Base-by-base conservation (phyloP, 768 basidiomycete species). In the Rhodosporidiobolus odoratus region DNA sequence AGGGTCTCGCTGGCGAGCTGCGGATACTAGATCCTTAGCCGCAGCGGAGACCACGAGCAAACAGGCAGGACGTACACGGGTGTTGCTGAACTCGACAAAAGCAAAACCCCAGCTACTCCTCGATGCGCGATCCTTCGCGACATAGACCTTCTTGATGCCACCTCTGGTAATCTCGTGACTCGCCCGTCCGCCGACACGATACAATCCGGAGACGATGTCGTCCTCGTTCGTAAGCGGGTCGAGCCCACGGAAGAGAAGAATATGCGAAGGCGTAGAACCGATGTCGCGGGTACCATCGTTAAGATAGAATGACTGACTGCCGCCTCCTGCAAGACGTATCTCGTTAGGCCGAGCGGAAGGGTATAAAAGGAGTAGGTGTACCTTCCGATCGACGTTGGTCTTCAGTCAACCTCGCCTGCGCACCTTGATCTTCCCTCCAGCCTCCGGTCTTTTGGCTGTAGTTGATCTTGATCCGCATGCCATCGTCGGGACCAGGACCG, bases 231-330 rank as follows among this genome's bases (percentile, higher is more conserved):
- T 92, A 32, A 91, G 83, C 21, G 88, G 86, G 78, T 97, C 95
- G 40, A 99, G 83, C 23, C 92, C 91, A 52, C 95, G 88, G 78
- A 99, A 88, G 21, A 99, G 84, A 21, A 99, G 82, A 23, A 97
- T 87, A 30, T 91, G 84, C 35, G 85, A 72, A 16, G 89, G 89
- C 2, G 89, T 81, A 73, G 90, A 90, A 71, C 92, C 95, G 77
- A 98, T 95, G 81, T 99, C 95, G 63, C 93, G 85, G 63, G 91
- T 97, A 4, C 96, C 96, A 76, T 99, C 96, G 77, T 95, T 98
- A 86, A 74, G 59, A 72, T 73, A 86, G 69, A 62, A 76, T 56
- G n/a, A 78, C 84, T 57, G 83, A 84, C 21, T 35, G 9, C 58
- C 81, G 75, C 62, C 86, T 84, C 17, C 86, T 84, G 75, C 4